Evolutionary conservation across 2,329 filamentous ascomycete genomes (phyloP), one percentile per base, ranked within the genome.

Genomic region (Phialophora expanda): DNA sequence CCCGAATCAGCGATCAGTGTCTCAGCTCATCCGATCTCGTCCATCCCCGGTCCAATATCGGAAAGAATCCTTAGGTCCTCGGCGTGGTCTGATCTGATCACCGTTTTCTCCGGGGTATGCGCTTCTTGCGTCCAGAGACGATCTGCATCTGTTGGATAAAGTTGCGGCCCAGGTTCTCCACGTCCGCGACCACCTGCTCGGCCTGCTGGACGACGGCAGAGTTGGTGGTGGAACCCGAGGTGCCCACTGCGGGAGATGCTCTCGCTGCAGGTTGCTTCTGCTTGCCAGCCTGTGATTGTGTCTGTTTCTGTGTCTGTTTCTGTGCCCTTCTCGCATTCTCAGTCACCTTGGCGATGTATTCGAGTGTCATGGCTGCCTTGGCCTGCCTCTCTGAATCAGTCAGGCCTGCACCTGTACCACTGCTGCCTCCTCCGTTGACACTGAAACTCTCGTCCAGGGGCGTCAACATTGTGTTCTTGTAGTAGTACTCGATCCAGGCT

Each of bases 401-500:
- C 48, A 28, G 12, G 48, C 20, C 38, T 50, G 55, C 41, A 46
- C 26, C 38, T 51, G 20, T 20, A 51, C 8, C 22, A 22, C 48
- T 17, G 20, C 20, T 28, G 8, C 24, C 24, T 28, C 20, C 48
- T 28, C 53, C 60, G 8, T 50, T 65, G 34, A 55, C 57, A 28
- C 20, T 65, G 57, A 41, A 48, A 17, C 48, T 32, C 9, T 60
- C 28, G 6, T 32, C 48, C 20, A 51, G n/a, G 17, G 58, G 46
- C 1, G 58, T 51, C n/a, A 44, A 28, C 44, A 61, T 51, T 28
- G 59, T 55, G 20, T 56, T 32, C 17, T 56, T 56, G 54, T 61
- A 64, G n/a, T 60, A 56, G 17, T 61, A 51, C 32, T 64, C 53
- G 22, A 70, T 51, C 69, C 69, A 71, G 11, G 41, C 53, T 44